These are phyloP conservation scores for Citrus unshiu DNA, from an alignment of 345 rosid genomes.

Conservation along the genomic window DNA sequence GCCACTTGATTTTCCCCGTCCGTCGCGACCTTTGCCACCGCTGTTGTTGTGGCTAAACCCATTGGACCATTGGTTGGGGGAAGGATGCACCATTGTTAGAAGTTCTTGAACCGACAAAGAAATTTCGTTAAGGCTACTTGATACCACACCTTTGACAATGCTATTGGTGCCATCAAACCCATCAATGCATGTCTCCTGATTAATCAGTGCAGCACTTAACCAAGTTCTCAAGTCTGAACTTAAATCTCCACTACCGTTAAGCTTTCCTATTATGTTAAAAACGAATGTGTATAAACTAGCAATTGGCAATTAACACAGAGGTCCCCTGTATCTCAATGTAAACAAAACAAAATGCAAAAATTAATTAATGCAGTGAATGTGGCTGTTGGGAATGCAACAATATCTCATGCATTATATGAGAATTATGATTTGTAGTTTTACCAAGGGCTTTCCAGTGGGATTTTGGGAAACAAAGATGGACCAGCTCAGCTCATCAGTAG, in stretches of 20 bases:
- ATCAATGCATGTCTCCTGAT: conserved; percentile 80
- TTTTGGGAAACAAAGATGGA: conserved; percentile 47
- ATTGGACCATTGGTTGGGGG: conserved; percentile 19
- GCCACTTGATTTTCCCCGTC: neutral
- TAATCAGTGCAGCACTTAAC: conserved; percentile 72
- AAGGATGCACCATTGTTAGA: conserved; percentile 46
- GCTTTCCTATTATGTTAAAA: conserved; percentile 38
- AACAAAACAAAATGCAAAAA: neutral
- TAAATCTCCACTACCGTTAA: conserved; percentile 62
- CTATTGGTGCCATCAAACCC: conserved; percentile 66
- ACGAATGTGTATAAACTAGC: neutral
- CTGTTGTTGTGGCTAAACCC: neutral
- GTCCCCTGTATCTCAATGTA: neutral
- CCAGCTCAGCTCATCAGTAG: conserved; percentile 56
- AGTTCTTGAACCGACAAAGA: conserved; percentile 42
- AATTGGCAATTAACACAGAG: neutral
- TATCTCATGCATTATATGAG: too few relatives aligned
- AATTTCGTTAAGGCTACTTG: conserved; percentile 51
- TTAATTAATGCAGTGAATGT: neutral
- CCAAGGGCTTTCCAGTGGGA: conserved; percentile 34
- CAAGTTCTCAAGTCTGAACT: conserved; percentile 70
- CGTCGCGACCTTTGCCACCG: neutral
- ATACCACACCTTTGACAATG: conserved; percentile 40
- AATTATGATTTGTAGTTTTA: too few relatives aligned
- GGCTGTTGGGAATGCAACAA: too few relatives aligned